A percentile compares a stretch with the other conserved stretches of the same genome.
Evolutionary conservation across 2,329 filamentous ascomycete species (phyloP).

Genomic region (Neopestalotiopsis clavispora): DNA sequence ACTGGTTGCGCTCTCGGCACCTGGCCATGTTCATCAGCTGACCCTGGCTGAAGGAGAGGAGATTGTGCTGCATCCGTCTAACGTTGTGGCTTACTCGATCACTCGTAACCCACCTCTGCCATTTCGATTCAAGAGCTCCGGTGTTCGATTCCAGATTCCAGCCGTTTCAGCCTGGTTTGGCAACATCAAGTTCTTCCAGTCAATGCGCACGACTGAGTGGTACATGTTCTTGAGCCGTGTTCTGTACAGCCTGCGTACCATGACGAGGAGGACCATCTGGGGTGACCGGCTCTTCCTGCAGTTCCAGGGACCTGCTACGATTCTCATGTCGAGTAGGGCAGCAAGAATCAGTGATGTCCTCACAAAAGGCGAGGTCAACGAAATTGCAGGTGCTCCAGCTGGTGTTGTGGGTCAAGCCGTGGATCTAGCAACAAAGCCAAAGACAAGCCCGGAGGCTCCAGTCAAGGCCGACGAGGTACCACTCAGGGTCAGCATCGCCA

Average conservation of each 20-base stretch:
- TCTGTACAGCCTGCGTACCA: slow-evolving; percentile 74
- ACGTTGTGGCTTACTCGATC: slow-evolving; percentile 89
- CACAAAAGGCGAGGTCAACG: slow-evolving; percentile 80
- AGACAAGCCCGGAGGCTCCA: slow-evolving; percentile 32
- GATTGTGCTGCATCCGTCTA: slow-evolving; percentile 88
- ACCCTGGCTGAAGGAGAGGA: slow-evolving; percentile 82
- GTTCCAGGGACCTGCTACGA: slow-evolving; percentile 84
- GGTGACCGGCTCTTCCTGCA: slow-evolving; percentile 91
- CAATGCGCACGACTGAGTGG: slow-evolving; percentile 71
- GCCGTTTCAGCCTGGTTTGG: slow-evolving; percentile 69
- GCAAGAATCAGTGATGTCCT: slow-evolving; percentile 79
- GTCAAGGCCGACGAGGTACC: slow-evolving; percentile 40
- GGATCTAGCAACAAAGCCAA: slow-evolving; percentile 47
- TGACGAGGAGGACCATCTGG: slow-evolving; percentile 83
- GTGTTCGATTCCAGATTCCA: slow-evolving; percentile 80
- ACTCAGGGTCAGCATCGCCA: slow-evolving; percentile 59
- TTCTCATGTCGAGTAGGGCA: slow-evolving; percentile 88
- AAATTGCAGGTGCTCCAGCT: slow-evolving; percentile 82
- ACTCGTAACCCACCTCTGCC: slow-evolving; percentile 75
- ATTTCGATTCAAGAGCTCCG: slow-evolving; percentile 83
- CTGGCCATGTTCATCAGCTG: slow-evolving; percentile 88
- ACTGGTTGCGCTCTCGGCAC: slow-evolving; percentile 81
- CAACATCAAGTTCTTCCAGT: slow-evolving; percentile 73
- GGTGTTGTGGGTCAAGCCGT: slow-evolving; percentile 69
- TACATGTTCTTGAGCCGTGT: slow-evolving; percentile 74